Base-by-base conservation (phyloP, 768 basidiomycete genomes). In the Macrolepiota albuminosa region DNA sequence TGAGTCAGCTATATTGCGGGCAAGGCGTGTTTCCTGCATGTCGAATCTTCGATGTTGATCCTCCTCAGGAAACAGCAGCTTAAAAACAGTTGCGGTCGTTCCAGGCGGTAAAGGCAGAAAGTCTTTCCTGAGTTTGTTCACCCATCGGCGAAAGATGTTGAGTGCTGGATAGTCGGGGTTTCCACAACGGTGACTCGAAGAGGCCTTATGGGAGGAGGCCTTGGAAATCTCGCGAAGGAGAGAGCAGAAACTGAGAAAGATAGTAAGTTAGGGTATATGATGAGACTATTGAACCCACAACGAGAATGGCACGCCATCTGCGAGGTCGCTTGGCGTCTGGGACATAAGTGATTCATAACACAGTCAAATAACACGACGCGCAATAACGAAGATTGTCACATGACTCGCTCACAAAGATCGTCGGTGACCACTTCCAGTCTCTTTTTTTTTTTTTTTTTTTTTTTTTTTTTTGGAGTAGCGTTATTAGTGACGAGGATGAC, bases 11-110 rank as follows among this genome's bases (percentile, higher is more conserved):
- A 95, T 75, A 33, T 78, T 70, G 11, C 72, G 68, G 1, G 81
- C 78, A 21, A 95, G 77, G 37, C 73, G 78, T 14, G 76, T 73
- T 73, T 94, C 92, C 68, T 89, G 84, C 67, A 94, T 76, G 37
- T 84, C 83, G 65, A 88, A 95, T 69, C 84, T 84, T 26, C 95
- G 78, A 16, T 80, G 71, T 1, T 75, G 66, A 61, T 95, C 91
- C 58, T 92, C 85, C 61, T 95, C 87, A 0, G 95, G 93, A 67
- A 95, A 95, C n/a, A 96, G 74, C 5, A 94, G 71, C 7, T 85
- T 82, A 66, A 95, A 86, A 34, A 92, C 72, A 6, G 80, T 79
- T 14, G 78, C 75, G 9, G 86, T 84, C 0, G 84, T 86, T 4
- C 81, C 78, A 0, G 69, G 67, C 0, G 83, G 81, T 24, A 88